Base-by-base conservation (phyloP, 176 grass and related monocot genomes). In the Eragrostis curvula region DNA sequence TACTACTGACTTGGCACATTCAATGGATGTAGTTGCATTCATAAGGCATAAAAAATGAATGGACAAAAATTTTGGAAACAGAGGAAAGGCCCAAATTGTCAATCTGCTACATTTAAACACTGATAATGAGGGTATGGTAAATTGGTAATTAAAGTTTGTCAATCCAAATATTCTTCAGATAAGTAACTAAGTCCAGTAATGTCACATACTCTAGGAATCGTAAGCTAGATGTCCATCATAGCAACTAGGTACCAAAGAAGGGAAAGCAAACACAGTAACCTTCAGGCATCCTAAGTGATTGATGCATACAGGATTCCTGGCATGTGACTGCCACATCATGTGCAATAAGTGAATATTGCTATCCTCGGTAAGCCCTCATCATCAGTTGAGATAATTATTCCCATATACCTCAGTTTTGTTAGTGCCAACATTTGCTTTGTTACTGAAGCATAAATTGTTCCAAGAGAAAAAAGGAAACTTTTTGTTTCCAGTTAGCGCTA, bases 31-130 rank as follows among this genome's bases (percentile, higher is more conserved):
- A 43, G 21, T n/a, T n/a, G 45, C 12, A 81, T 32, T 64, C 9
- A 59, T 65, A 76, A 74, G 40, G 9, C 12, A 17, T 46, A 18
- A 12, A 16, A 53, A 61, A 61, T 1, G 25, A 69, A 23, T 12
- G 20, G 60, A 68, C 9, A 60, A 5, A 45, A 52, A 61, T 45
- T 52, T 8, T 24, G 25, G 8, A 56, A 17, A 44, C 63, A 74
- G 12, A 3, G 12, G 21, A 50, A 75, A 70, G 9, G 7, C 43
- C 28, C 29, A 62, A 45, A 79, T 27, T 47, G 4, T 36, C 9
- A 39, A 62, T 75, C 40, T 36, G 23, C 66, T 75, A 76, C 21
- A 75, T 28, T 63, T 75, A 75, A 56, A 25, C 23, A 59, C n/a
- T 5, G 8, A 57, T 15, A 29, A 72, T 23, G 53, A 66, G n/a